Conservation (phyloP, 2,329 filamentous ascomycete species). For the Talaromyces islandicus region DNA sequence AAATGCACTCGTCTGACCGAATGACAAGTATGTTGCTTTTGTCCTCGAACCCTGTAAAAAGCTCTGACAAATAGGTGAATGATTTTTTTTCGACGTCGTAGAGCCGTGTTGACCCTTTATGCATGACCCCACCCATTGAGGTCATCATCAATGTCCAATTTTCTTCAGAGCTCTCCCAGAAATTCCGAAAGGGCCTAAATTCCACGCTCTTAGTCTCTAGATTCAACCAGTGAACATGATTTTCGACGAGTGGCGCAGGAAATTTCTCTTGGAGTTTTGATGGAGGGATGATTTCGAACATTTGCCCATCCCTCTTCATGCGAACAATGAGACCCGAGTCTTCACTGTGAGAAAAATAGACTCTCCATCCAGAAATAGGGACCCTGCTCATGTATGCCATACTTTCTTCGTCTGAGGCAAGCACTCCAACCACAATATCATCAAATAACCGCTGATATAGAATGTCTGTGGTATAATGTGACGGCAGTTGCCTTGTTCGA, state of each 20-base stretch:
- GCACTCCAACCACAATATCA: not conserved
- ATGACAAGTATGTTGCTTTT: too few species aligned
- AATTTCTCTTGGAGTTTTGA: conserved; percentile 18
- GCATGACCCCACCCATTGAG: too few species aligned
- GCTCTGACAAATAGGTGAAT: too few species aligned
- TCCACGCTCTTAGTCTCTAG: too few species aligned
- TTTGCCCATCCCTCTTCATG: not conserved
- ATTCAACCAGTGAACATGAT: conserved; percentile 43
- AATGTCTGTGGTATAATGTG: conserved; percentile 17
- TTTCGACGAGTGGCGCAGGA: conserved; percentile 30
- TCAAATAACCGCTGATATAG: conserved; percentile 11
- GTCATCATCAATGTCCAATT: too few species aligned
- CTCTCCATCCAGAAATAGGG: not conserved
- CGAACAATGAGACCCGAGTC: not conserved
- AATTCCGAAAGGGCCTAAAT: too few species aligned
- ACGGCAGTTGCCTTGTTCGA: conserved; percentile 23
- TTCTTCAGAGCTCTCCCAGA: too few species aligned
- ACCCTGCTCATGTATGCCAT: not conserved
- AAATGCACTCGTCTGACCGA: too few species aligned
- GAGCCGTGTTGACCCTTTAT: too few species aligned
- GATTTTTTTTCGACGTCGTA: too few species aligned
- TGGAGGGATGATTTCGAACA: not conserved
- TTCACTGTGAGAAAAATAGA: not conserved
- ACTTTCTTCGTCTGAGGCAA: not conserved
- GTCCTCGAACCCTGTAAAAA: too few species aligned